Percentiles rank a stretch among this genome's conserved stretches.
These are phyloP conservation scores for Lycium ferocissimum DNA, from an alignment of 257 asterid genomes.

Conservation along the genomic window DNA sequence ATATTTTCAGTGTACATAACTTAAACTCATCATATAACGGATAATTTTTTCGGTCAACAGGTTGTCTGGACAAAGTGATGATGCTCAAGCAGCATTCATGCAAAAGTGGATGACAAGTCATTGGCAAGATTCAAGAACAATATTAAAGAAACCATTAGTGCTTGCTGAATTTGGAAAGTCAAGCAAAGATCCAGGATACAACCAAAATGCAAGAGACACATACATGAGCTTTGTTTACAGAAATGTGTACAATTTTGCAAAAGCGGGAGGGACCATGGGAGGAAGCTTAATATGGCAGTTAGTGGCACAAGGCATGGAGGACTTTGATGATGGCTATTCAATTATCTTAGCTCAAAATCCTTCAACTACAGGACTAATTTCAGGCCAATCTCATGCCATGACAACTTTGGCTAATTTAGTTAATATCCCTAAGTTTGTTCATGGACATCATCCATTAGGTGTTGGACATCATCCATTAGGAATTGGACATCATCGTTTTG, in stretches of 20 bases:
- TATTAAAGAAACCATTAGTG: conserved; percentile 53
- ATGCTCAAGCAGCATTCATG: conserved; percentile 48
- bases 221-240: conserved; percentile 43
- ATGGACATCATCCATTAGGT: conserved; percentile 3
- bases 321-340: conserved; percentile 63
- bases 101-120: conserved; percentile 55
- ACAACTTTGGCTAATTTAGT: conserved; percentile 21
- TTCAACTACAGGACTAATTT: conserved; percentile 49
- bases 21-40: not conserved
- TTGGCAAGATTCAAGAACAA: conserved; percentile 47
- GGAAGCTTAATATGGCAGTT: conserved; percentile 69
- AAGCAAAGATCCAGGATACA: conserved; percentile 49
- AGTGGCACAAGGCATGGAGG: conserved; percentile 62
- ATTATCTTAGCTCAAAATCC: conserved; percentile 53
- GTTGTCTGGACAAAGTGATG: conserved; percentile 46
- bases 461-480: conserved; percentile 23
- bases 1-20: not conserved
- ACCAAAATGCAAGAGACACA: conserved; percentile 38
- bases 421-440: not conserved
- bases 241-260: conserved; percentile 46
- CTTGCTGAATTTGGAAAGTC: conserved; percentile 68
- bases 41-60: conserved; percentile 22
- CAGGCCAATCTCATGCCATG: conserved; percentile 48
- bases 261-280: conserved; percentile 57
- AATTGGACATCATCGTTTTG: conserved; percentile 24